Evolutionary conservation across 768 basidiomycete species (phyloP).

Genomic region (Phaffia australis): DNA sequence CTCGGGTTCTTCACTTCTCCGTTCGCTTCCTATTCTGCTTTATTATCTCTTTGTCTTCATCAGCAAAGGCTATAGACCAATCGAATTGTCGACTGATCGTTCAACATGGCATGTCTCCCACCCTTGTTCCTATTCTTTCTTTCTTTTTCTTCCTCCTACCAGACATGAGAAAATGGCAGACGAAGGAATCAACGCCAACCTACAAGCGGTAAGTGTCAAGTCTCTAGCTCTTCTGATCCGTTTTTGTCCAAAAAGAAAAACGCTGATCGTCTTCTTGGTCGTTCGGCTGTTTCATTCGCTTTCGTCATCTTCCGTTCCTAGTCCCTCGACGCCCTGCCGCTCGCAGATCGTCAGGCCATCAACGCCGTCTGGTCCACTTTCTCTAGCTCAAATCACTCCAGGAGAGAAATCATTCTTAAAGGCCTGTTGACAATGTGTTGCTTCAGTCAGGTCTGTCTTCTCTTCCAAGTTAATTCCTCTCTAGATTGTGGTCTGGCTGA

Average conservation of each 20-base stretch:
- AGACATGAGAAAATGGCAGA: slow-evolving; percentile 93
- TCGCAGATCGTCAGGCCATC: slow-evolving; percentile 74
- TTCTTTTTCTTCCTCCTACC: neutral
- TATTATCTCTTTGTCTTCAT: too few relatives aligned
- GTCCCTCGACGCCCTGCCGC: slow-evolving; percentile 80
- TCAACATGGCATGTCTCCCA: neutral
- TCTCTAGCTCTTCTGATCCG: slow-evolving; percentile 5
- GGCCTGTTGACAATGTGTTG: slow-evolving; percentile 99
- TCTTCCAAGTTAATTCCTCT: neutral
- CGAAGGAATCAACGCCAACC: slow-evolving; percentile 78
- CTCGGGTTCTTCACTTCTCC: too few relatives aligned
- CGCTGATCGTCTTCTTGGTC: neutral
- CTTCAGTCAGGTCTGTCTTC: slow-evolving; percentile 44
- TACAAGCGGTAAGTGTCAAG: slow-evolving; percentile 61
- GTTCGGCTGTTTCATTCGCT: slow-evolving; percentile 6
- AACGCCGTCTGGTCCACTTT: slow-evolving; percentile 94
- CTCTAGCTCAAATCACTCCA: slow-evolving; percentile 81
- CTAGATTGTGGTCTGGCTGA: neutral
- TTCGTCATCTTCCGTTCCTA: slow-evolving; percentile 35
- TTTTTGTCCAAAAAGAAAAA: neutral
- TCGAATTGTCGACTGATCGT: neutral
- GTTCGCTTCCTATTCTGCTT: too few relatives aligned
- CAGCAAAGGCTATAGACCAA: too few relatives aligned
- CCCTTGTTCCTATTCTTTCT: neutral
- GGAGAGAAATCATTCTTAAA: slow-evolving; percentile 84